These are phyloP conservation scores for Sphaerosporella brunnea DNA, from an alignment of 495 filamentous ascomycete species.

Conservation along the genomic window DNA sequence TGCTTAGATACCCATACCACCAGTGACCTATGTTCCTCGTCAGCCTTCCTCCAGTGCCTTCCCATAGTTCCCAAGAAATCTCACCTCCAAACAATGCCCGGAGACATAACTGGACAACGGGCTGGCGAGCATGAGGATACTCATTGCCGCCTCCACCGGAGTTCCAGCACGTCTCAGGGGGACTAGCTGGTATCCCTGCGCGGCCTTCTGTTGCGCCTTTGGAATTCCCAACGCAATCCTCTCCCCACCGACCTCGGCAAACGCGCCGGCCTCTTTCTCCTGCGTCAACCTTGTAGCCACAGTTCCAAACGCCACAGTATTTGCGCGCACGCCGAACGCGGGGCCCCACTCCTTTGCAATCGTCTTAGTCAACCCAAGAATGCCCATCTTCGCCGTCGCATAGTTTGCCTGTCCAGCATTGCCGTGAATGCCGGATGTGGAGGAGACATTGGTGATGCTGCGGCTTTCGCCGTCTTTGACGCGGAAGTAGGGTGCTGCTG, in stretches of 20 bases:
- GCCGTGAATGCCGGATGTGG: constrained; percentile 61
- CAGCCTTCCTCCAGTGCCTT: no score
- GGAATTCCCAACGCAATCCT: constrained; percentile 60
- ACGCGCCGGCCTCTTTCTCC: constrained; percentile 63
- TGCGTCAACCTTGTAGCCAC: constrained; percentile 59
- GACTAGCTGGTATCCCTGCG: constrained; percentile 45
- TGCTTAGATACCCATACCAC: no score
- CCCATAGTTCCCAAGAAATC: no score
- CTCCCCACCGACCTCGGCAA: constrained; percentile 56
- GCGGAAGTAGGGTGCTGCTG: constrained; percentile 67
- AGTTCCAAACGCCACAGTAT: constrained; percentile 67
- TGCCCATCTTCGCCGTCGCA: constrained; percentile 62
- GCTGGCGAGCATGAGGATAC: constrained; percentile 62
- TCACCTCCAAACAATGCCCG: constrained; percentile 32
- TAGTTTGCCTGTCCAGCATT: constrained; percentile 81
- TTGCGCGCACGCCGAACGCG: constrained; percentile 60
- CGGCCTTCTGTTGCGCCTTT: constrained; percentile 26
- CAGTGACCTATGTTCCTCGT: no score
- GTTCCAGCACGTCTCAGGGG: constrained; percentile 57
- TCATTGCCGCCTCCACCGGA: constrained; percentile 59
- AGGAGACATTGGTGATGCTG: constrained; percentile 64
- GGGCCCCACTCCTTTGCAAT: constrained; percentile 91
- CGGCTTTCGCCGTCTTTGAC: constrained; percentile 65
- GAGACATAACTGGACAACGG: constrained; percentile 65
- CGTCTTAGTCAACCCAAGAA: constrained; percentile 62